Conservation (phyloP, 257 asterid genomes). For the Cynanchum wilfordii region DNA sequence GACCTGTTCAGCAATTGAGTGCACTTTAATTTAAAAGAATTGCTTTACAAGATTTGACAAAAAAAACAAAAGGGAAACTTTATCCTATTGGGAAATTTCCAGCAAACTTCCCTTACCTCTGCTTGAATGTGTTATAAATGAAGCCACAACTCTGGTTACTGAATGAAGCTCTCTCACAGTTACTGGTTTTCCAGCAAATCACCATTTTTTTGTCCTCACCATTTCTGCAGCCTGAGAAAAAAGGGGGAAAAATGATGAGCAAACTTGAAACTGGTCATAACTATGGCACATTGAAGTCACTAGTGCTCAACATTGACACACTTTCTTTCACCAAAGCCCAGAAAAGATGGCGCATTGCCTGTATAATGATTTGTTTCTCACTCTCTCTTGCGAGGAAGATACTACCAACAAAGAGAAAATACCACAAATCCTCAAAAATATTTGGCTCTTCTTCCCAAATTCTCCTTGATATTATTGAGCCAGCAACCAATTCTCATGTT, state of each 20-base stretch:
- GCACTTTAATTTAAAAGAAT: neutral
- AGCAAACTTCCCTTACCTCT: neutral
- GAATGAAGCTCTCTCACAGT: conserved; percentile 10
- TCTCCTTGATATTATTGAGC: conserved; percentile 10
- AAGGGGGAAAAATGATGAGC: conserved; percentile 7
- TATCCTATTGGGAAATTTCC: conserved; percentile 5
- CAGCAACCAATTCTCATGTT: neutral
- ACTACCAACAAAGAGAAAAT: neutral
- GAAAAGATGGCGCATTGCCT: conserved; percentile 21
- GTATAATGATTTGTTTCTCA: conserved; percentile 15
- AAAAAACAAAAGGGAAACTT: neutral
- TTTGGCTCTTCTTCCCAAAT: conserved; percentile 13
- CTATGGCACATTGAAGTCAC: conserved; percentile 10
- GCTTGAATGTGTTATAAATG: neutral
- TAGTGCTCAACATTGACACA: conserved; percentile 13
- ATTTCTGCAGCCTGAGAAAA: conserved; percentile 6
- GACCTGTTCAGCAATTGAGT: neutral
- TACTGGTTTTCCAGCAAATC: neutral
- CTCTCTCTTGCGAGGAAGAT: conserved; percentile 5
- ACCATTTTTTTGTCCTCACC: neutral
- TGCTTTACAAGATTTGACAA: neutral
- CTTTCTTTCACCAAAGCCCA: conserved; percentile 14
- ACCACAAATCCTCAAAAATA: neutral
- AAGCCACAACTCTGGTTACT: neutral
- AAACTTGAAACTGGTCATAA: neutral